Evolutionary conservation across 1,284 basidiomycete genomes (phyloP).

Genomic region (Ganoderma multipileum): DNA sequence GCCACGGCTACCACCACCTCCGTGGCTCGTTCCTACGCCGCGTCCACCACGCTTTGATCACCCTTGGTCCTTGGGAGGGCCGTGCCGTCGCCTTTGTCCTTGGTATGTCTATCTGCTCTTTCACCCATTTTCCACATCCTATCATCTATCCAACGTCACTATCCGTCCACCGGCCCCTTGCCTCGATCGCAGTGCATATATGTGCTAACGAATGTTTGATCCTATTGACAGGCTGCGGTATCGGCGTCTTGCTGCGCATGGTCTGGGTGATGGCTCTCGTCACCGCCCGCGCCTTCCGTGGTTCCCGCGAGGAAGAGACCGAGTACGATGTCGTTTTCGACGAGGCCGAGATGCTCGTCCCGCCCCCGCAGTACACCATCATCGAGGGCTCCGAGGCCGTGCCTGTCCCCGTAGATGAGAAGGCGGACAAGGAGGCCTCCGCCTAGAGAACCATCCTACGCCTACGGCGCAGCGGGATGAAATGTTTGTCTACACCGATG

Average conservation of each 20-base stretch:
- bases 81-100: conserved; percentile 80
- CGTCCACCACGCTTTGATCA: conserved; percentile 66
- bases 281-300: conserved; percentile 58
- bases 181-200: not conserved
- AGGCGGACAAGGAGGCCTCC: conserved; percentile 23
- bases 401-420: conserved; percentile 33
- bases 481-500: not conserved
- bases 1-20: conserved; percentile 35
- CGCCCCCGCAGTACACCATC: conserved; percentile 60
- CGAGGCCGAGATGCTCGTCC: conserved; percentile 42
- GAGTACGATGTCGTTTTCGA: conserved; percentile 43
- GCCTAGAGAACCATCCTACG: not conserved
- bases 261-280: conserved; percentile 73
- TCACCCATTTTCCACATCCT: not conserved
- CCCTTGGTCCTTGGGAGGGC: conserved; percentile 82
- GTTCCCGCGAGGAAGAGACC: conserved; percentile 44
- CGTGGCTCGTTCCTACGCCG: conserved; percentile 58
- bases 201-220: not conserved
- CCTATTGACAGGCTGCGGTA: conserved; percentile 64
- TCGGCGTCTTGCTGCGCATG: conserved; percentile 81
- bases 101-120: conserved; percentile 51
- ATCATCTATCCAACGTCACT: not conserved
- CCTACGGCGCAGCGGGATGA: not conserved
- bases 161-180: conserved; percentile 1
- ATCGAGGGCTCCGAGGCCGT: conserved; percentile 47